phyloP scores from a whole-genome alignment of 2,329 filamentous ascomycete species.

The Neofusicoccum kwambonambiense region DNA sequence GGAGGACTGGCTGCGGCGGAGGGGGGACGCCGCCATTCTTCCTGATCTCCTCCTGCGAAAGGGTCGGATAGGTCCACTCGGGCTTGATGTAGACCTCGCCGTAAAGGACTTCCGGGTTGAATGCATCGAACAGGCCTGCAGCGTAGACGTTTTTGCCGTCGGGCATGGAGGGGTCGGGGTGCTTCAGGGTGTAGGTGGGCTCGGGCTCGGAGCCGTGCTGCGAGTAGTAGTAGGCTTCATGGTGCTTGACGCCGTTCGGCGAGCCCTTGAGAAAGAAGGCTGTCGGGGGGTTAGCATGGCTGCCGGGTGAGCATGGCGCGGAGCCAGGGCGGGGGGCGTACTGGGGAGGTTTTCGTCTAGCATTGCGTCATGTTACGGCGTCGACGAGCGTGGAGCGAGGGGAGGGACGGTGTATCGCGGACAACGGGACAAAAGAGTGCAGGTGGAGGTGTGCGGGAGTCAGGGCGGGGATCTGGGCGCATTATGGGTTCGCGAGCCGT shows the following conservation, averaged over 20 bases:
- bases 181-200: constrained; percentile 77
- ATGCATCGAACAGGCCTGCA: constrained; percentile 78
- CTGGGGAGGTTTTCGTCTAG: constrained; percentile 92
- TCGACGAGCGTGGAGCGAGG: not conserved
- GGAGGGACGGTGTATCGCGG: not conserved
- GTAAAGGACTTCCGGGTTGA: constrained; percentile 77
- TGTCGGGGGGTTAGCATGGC: constrained; percentile 40
- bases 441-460: not conserved
- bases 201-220: constrained; percentile 78
- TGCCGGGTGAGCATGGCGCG: constrained; percentile 44
- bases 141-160: constrained; percentile 81
- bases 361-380: constrained; percentile 52
- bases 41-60: constrained; percentile 78
- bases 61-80: constrained; percentile 78
- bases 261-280: constrained; percentile 61
- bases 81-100: constrained; percentile 83
- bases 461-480: not conserved
- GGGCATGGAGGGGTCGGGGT: constrained; percentile 68
- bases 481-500: not conserved
- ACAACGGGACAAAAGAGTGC: not conserved
- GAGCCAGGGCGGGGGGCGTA: constrained; percentile 26
- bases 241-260: constrained; percentile 50
- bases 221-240: constrained; percentile 56
- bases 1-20: constrained; percentile 69
- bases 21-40: constrained; percentile 64